Conservation (phyloP, 306 rosid genomes). For the Elaeagnus macrophylla region DNA sequence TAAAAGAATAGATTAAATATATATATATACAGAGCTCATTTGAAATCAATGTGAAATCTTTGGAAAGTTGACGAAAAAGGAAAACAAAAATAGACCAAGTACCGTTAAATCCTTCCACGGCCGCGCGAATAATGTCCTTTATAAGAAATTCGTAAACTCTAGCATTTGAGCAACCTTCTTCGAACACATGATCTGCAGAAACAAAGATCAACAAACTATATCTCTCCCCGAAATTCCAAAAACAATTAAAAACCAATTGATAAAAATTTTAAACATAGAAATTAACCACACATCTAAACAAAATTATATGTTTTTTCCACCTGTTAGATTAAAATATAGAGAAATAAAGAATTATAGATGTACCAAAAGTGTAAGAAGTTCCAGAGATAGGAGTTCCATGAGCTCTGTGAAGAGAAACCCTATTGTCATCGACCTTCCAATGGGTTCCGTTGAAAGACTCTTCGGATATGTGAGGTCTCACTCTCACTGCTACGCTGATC, state of each 20-base stretch:
- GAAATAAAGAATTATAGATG: neutral
- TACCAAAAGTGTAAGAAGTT: conserved; percentile 76
- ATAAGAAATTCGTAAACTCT: conserved; percentile 71
- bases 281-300: no score
- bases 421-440: conserved; percentile 85
- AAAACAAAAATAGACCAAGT: conserved; percentile 3
- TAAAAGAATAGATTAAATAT: neutral
- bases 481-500: conserved; percentile 79
- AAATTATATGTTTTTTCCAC: no score
- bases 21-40: neutral
- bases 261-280: no score
- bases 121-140: conserved; percentile 77
- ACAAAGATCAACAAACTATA: neutral
- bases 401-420: conserved; percentile 71
- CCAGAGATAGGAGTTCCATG: conserved; percentile 77
- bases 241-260: no score
- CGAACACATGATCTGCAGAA: conserved; percentile 69
- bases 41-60: neutral
- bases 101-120: conserved; percentile 89
- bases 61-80: neutral
- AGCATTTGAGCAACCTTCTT: conserved; percentile 56
- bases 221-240: neutral
- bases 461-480: conserved; percentile 53
- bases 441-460: conserved; percentile 41
- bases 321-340: no score